Evolutionary conservation across 495 filamentous ascomycete species (phyloP).

Genomic region (Penicillium psychrofluorescens): DNA sequence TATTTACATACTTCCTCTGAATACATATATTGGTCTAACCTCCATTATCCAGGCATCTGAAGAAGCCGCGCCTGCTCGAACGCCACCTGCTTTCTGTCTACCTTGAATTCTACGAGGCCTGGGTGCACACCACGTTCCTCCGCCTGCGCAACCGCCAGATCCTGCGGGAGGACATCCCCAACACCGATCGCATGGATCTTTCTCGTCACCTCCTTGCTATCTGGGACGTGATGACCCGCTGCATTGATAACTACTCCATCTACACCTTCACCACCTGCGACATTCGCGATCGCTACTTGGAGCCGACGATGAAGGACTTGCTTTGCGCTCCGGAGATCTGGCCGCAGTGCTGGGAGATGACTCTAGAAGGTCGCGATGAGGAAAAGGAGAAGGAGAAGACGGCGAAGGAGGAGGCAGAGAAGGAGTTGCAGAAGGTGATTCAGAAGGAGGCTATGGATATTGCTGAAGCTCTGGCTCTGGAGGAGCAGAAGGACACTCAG

Average conservation of each 20-base stretch:
- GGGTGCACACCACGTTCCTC: slow-evolving; percentile 20
- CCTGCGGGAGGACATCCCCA: slow-evolving; percentile 2
- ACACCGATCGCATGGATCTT: slow-evolving; percentile 7
- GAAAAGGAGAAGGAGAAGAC: no score
- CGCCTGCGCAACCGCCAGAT: slow-evolving; percentile 10
- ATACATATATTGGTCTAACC: no score
- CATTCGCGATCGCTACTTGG: slow-evolving; percentile 9
- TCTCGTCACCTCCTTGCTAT: slow-evolving; percentile 8
- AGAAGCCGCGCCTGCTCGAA: slow-evolving; percentile 15
- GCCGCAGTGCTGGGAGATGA: slow-evolving; percentile 6
- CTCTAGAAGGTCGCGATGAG: no score
- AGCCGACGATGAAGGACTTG: slow-evolving; percentile 9
- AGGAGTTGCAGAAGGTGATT: no score
- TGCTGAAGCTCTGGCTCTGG: no score
- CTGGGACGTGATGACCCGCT: slow-evolving; percentile 12
- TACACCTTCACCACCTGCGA: slow-evolving; percentile 2
- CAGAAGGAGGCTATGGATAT: no score
- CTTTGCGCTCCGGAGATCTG: slow-evolving; percentile 4
- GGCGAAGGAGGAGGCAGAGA: no score
- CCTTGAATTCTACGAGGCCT: slow-evolving; percentile 20
- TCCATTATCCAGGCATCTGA: slow-evolving; percentile 10
- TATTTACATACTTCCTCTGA: not conserved
- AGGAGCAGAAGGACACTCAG: no score
- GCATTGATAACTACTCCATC: slow-evolving; percentile 13
- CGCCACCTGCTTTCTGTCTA: slow-evolving; percentile 14